Evolutionary conservation across 2,329 filamentous ascomycete genomes (phyloP), one percentile per base, ranked within the genome.

Genomic region (Hymenoscyphus occultus): DNA sequence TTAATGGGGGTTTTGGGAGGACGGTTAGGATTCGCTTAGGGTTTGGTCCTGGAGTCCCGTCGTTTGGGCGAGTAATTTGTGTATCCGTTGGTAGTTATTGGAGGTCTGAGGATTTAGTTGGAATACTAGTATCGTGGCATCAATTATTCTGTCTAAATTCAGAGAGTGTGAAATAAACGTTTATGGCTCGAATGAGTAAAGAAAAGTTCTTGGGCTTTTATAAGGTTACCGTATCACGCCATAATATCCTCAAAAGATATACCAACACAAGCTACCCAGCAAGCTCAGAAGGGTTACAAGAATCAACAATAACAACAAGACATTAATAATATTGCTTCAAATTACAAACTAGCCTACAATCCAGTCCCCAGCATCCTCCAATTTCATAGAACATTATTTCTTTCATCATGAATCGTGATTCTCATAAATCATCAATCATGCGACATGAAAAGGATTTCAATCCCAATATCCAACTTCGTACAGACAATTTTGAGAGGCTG

Each of bases 351-450:
- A 54, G 13, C 48, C 48, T 54, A 28, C 48, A 54, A 54, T 54
- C 48, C 5, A 54, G 5, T 19, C 48, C 22, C n/a, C 19, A 10
- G 4, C 10, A 3, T 28, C 22, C 22, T 54, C 48, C 19, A 22
- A 1, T 22, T 51, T 19, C 45, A 51, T 22, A 19, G 19, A 51
- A 28, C 28, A 28, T 28, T 28, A 28, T 28, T 28, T 28, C 28
- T 28, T 35, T 35, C 35, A 28, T 54, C 42, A n/a, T 45, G 42
- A 42, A 13, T 42, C 45, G 22, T n/a, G 16, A 45, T 54, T n/a
- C 48, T 54, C 48, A 28, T 54, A 28, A 54, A 28, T 54, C 48
- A 54, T 54, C 19, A 54, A 28, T 54, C 48, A 54, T 54, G 14
- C n/a, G 14, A 19, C 42, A 19, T n/a, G n/a, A 45, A 9, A 19